A percentile compares a stretch with the other conserved stretches of the same genome.
phyloP scores from a whole-genome alignment of 192 early-diverging fungal genomes.

The Podila verticillata region DNA sequence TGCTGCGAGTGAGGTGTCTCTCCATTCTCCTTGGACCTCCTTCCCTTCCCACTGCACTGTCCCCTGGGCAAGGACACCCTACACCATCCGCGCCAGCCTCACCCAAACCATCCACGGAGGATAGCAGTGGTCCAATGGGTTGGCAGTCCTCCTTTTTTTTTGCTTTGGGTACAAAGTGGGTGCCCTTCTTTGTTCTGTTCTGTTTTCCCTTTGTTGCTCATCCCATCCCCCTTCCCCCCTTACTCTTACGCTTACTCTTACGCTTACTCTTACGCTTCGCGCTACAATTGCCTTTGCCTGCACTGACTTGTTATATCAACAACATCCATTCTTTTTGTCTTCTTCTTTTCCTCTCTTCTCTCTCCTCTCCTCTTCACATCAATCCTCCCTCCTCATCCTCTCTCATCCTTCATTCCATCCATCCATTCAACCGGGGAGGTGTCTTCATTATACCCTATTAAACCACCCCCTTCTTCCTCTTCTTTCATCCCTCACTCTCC shows the following conservation, averaged over 20 bases:
- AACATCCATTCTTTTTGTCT: neutral
- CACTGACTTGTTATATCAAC: neutral
- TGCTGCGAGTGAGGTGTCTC: no score
- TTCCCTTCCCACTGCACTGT: no score
- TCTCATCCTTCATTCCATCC: neutral
- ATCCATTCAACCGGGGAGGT: neutral
- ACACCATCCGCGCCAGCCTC: no score
- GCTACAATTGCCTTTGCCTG: neutral
- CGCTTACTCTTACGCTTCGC: neutral
- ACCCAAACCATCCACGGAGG: no score
- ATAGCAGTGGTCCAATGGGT: no score
- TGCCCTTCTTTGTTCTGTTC: constrained; percentile 1
- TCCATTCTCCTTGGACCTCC: no score
- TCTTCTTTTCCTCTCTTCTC: neutral
- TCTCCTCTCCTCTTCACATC: constrained; percentile 3
- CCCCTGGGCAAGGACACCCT: no score
- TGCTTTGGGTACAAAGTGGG: constrained; percentile 1
- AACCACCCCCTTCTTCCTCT: neutral
- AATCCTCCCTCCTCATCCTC: constrained; percentile 5
- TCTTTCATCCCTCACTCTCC: neutral
- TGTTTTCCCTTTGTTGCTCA: constrained; percentile 1
- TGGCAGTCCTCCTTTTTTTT: constrained; percentile 13
- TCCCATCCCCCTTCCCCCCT: constrained; percentile 2
- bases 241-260: constrained; percentile 1
- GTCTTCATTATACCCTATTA: neutral